Conservation (phyloP, 1,139 yeast species). For the Kodamaea alishanica region DNA sequence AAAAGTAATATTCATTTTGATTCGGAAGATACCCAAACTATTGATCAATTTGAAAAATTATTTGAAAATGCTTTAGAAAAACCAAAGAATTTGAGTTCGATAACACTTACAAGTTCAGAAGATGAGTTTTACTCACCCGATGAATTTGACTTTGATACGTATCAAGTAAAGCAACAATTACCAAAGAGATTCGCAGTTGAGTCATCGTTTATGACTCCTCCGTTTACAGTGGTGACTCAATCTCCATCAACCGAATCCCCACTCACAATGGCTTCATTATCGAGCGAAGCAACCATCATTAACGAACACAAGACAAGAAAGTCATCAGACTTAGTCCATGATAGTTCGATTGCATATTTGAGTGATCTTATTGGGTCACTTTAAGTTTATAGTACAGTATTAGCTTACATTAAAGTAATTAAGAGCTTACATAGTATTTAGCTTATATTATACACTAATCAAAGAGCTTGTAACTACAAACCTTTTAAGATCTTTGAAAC, state of each 20-base stretch:
- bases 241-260: background rate
- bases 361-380: slow-evolving; percentile 32
- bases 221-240: background rate
- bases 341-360: slow-evolving; percentile 34
- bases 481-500: slow-evolving; percentile 53
- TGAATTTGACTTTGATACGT: slow-evolving; percentile 18
- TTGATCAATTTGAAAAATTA: slow-evolving; percentile 2
- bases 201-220: background rate
- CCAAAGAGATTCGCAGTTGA: slow-evolving; percentile 4
- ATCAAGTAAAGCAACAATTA: slow-evolving; percentile 1
- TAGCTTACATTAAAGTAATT: too few species aligned
- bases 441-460: too few species aligned
- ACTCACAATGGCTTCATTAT: slow-evolving; percentile 18
- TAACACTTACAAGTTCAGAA: slow-evolving; percentile 22
- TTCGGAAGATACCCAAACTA: background rate
- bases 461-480: too few species aligned
- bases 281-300: slow-evolving; percentile 36
- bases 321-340: background rate
- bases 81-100: slow-evolving; percentile 4
- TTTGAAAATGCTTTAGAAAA: background rate
- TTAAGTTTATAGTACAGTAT: background rate
- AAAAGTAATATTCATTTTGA: slow-evolving; percentile 25
- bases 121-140: slow-evolving; percentile 35
- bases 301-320: slow-evolving; percentile 13
- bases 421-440: too few species aligned